These are phyloP conservation scores for Termitomyces sp. DNA, from an alignment of 768 basidiomycete genomes.

Conservation along the genomic window DNA sequence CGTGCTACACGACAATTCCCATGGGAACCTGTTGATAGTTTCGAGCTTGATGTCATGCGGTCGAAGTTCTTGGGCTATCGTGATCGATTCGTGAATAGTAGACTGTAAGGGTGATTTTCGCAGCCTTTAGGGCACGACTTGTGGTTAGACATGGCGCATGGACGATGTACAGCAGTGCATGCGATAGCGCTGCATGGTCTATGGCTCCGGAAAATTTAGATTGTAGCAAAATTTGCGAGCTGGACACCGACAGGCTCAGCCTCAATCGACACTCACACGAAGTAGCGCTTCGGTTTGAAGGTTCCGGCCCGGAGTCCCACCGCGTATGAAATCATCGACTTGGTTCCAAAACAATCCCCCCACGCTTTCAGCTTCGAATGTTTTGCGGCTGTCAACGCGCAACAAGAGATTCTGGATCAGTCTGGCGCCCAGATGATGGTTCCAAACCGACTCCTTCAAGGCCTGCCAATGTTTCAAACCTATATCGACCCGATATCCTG, in stretches of 20 bases:
- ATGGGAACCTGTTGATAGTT: no score
- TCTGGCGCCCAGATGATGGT: constrained; percentile 43
- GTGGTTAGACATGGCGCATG: neutral
- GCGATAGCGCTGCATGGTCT: neutral
- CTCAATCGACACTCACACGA: no score
- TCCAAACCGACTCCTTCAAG: constrained; percentile 25
- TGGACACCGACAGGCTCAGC: no score
- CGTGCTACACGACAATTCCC: no score
- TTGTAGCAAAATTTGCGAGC: neutral
- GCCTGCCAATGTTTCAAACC: constrained; percentile 24
- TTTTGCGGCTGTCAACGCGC: constrained; percentile 10
- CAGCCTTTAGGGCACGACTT: neutral
- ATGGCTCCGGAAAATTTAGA: neutral
- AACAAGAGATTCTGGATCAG: constrained; percentile 10
- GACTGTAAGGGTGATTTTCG: neutral
- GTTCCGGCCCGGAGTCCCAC: no score
- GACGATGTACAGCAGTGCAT: neutral
- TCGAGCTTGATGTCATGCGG: neutral
- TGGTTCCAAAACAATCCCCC: no score
- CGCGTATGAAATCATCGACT: no score
- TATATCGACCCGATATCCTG: constrained; percentile 57
- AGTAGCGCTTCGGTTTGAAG: no score
- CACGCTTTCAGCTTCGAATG: no score
- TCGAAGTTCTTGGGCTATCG: neutral
- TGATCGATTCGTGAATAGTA: neutral